These are phyloP conservation scores for Centaurea solstitialis DNA, from an alignment of 129 eudicot genomes.

Conservation along the genomic window DNA sequence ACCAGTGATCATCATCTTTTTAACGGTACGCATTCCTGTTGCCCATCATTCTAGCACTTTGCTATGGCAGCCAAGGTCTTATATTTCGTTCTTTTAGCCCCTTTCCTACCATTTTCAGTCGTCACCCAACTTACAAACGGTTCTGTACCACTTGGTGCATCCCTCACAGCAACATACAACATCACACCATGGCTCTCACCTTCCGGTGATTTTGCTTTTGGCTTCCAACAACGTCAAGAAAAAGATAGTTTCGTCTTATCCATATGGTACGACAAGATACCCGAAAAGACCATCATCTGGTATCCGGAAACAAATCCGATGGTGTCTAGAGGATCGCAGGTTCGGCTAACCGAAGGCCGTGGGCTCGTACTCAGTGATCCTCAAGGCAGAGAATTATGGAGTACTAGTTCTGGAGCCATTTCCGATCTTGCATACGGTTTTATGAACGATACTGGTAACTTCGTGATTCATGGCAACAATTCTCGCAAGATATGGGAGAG, in stretches of 20 bases:
- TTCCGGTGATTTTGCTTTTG: conserved; percentile 43
- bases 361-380: conserved; percentile 35
- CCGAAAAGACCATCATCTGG: conserved; percentile 30
- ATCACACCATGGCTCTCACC: conserved; percentile 31
- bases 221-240: conserved; percentile 32
- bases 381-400: conserved; percentile 26
- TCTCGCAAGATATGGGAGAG: conserved; percentile 36
- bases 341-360: neutral
- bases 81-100: neutral
- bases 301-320: conserved; percentile 8
- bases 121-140: neutral
- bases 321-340: conserved; percentile 5
- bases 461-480: conserved; percentile 15
- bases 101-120: neutral
- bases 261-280: conserved; percentile 34
- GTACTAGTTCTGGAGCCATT: neutral
- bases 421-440: neutral
- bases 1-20: too few relatives aligned
- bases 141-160: neutral
- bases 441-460: conserved; percentile 35
- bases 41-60: neutral
- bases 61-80: neutral
- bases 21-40: neutral
- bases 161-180: conserved; percentile 11
- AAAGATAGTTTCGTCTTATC: conserved; percentile 21